These are phyloP conservation scores for Populus hybrid DNA, from an alignment of 441 rosid genomes.

Conservation along the genomic window DNA sequence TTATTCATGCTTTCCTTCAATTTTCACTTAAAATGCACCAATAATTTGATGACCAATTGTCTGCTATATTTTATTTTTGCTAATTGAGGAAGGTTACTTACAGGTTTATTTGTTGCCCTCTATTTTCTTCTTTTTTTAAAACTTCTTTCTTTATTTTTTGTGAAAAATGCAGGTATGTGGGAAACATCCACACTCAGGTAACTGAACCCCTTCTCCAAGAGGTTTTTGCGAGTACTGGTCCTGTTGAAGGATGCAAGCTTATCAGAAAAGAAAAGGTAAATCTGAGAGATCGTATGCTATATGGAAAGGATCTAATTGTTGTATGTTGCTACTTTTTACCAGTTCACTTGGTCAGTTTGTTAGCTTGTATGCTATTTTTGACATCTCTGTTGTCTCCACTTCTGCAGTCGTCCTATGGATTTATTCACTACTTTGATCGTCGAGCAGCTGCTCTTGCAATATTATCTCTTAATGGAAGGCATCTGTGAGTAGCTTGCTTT, in stretches of 20 bases:
- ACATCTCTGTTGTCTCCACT: conserved; percentile 18
- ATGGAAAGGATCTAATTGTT: background rate
- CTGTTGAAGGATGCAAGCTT: conserved; percentile 93
- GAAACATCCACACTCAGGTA: conserved; percentile 88
- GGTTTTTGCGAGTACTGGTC: conserved; percentile 93
- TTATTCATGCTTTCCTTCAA: background rate
- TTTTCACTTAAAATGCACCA: background rate
- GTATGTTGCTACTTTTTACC: background rate
- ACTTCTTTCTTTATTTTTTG: conserved; percentile 31
- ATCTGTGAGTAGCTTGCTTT: conserved; percentile 55
- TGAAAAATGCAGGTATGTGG: conserved; percentile 84
- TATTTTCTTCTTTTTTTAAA: conserved; percentile 21
- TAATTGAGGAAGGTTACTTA: conserved; percentile 25
- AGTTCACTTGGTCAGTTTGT: background rate
- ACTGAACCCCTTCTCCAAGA: conserved; percentile 95
- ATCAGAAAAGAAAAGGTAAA: conserved; percentile 88
- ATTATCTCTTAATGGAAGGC: conserved; percentile 91
- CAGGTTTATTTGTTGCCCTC: conserved; percentile 23
- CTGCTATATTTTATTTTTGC: conserved; percentile 17
- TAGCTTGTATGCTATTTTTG: conserved; percentile 14
- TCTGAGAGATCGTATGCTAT: background rate
- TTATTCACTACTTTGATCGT: conserved; percentile 93
- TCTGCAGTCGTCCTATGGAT: conserved; percentile 92
- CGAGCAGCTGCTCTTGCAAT: conserved; percentile 91
- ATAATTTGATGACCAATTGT: conserved; percentile 14